A percentile compares a stretch with the other conserved stretches of the same genome.
These are phyloP conservation scores for Tulasnella sp. DNA, from an alignment of 768 basidiomycete genomes.

Conservation along the genomic window DNA sequence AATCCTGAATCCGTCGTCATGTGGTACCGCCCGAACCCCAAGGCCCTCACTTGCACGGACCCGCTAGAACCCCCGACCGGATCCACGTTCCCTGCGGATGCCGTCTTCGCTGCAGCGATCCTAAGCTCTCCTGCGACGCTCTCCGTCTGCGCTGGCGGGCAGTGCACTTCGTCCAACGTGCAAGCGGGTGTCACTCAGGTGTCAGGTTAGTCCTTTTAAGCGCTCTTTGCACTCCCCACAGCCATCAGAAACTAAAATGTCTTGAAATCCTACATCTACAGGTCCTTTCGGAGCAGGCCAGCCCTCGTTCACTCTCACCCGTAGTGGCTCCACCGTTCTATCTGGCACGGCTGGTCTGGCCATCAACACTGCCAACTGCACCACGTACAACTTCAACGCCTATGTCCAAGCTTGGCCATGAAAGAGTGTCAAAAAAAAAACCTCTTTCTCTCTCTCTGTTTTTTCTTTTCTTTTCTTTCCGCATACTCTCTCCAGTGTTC, in stretches of 20 bases:
- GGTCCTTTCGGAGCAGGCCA: constrained; percentile 25
- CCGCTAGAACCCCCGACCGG: constrained; percentile 25
- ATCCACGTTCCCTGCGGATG: constrained; percentile 23
- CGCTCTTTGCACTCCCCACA: too few species aligned
- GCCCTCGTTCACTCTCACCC: constrained; percentile 23
- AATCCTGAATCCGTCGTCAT: constrained; percentile 25
- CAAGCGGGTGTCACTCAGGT: too few species aligned
- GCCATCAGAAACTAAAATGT: too few species aligned
- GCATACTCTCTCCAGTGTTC: too few species aligned
- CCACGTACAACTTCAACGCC: constrained; percentile 28
- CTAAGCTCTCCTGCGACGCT: constrained; percentile 23
- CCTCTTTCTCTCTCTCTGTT: too few species aligned
- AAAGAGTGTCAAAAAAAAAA: too few species aligned
- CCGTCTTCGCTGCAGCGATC: constrained; percentile 26
- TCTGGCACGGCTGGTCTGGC: constrained; percentile 5
- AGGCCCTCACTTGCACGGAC: constrained; percentile 22
- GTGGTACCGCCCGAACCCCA: constrained; percentile 27
- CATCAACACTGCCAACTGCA: constrained; percentile 17
- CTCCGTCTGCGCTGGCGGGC: constrained; percentile 24
- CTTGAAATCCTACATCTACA: too few species aligned
- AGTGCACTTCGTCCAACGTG: constrained; percentile 19
- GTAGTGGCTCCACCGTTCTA: constrained; percentile 13
- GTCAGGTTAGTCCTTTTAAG: constrained; percentile 21
- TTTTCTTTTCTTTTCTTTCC: too few species aligned
- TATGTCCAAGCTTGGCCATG: constrained; percentile 15